Evolutionary conservation across 495 filamentous ascomycete species (phyloP).

Genomic region (Tuber borchii): DNA sequence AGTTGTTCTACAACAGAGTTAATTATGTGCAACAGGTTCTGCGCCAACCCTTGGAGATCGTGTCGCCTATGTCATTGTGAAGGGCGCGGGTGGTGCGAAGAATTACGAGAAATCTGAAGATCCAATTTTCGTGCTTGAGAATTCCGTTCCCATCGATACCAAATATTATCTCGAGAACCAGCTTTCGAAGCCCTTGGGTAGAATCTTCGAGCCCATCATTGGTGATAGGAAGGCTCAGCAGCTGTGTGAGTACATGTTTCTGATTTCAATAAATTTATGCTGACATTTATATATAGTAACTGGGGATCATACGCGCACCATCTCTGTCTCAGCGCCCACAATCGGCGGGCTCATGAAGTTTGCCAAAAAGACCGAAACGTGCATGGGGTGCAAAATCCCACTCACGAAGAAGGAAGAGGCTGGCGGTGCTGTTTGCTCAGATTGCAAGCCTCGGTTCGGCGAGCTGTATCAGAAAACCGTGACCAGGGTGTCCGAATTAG

Average conservation of each 20-base stretch:
- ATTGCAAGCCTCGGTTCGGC: conserved; percentile 75
- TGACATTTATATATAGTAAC: conserved; percentile 46
- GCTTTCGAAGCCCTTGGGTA: conserved; percentile 81
- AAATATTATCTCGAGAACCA: conserved; percentile 99
- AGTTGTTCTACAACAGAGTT: neutral
- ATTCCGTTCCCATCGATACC: conserved; percentile 96
- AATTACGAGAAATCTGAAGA: conserved; percentile 96
- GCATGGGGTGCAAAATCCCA: conserved; percentile 98
- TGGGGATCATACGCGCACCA: conserved; percentile 85
- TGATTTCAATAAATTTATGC: neutral
- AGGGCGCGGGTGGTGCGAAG: conserved; percentile 76
- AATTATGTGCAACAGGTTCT: conserved; percentile 49
- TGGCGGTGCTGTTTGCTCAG: conserved; percentile 77
- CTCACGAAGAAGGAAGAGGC: conserved; percentile 69
- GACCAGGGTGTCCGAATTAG: conserved; percentile 77
- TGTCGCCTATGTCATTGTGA: conserved; percentile 97
- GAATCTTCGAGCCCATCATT: conserved; percentile 96
- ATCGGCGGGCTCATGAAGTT: conserved; percentile 97
- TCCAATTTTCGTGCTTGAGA: conserved; percentile 90
- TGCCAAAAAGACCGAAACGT: conserved; percentile 91
- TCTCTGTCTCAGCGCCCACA: conserved; percentile 80
- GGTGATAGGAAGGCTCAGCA: conserved; percentile 82
- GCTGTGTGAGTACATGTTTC: conserved; percentile 46
- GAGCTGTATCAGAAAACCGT: conserved; percentile 92
- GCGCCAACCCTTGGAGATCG: conserved; percentile 92